Percentiles rank a stretch among this genome's conserved stretches.
phyloP scores from a whole-genome alignment of 345 rosid species.

The Leavenworthia alabamica region DNA sequence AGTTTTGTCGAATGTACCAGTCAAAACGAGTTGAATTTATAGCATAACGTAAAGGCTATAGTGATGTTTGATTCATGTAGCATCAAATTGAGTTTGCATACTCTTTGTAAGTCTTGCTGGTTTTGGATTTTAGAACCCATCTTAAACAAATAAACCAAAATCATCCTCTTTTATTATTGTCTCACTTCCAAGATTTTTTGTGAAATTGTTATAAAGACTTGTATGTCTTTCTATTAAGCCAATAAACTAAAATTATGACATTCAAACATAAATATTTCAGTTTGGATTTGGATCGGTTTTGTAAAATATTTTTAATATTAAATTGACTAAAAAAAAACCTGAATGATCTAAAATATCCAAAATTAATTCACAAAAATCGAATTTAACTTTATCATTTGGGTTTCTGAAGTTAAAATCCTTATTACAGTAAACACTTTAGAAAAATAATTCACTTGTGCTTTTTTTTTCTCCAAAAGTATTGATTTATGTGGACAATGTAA shows the following conservation, averaged over 20 bases:
- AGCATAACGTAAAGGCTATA: constrained; percentile 42
- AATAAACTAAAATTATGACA: background rate
- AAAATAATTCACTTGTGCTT: background rate
- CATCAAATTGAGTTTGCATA: constrained; percentile 27
- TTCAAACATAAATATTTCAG: too few relatives aligned
- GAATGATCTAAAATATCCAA: too few relatives aligned
- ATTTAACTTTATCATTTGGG: too few relatives aligned
- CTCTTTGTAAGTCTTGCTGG: constrained; percentile 21
- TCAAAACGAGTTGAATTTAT: too few relatives aligned
- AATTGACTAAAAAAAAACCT: too few relatives aligned
- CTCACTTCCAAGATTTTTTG: constrained; percentile 8
- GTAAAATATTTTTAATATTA: too few relatives aligned
- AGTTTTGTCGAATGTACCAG: too few relatives aligned
- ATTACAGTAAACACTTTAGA: too few relatives aligned
- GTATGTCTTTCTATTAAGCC: background rate
- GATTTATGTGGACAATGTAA: background rate
- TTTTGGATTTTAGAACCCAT: constrained; percentile 10
- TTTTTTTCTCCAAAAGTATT: background rate
- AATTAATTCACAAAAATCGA: too few relatives aligned
- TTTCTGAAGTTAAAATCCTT: background rate
- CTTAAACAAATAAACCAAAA: constrained; percentile 13
- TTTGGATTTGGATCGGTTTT: too few relatives aligned
- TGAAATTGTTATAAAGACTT: constrained; percentile 20
- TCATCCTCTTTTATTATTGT: background rate
- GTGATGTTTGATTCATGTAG: constrained; percentile 10